Conservation (phyloP, 1,139 yeast species). For the Yamadazyma mexicana region DNA sequence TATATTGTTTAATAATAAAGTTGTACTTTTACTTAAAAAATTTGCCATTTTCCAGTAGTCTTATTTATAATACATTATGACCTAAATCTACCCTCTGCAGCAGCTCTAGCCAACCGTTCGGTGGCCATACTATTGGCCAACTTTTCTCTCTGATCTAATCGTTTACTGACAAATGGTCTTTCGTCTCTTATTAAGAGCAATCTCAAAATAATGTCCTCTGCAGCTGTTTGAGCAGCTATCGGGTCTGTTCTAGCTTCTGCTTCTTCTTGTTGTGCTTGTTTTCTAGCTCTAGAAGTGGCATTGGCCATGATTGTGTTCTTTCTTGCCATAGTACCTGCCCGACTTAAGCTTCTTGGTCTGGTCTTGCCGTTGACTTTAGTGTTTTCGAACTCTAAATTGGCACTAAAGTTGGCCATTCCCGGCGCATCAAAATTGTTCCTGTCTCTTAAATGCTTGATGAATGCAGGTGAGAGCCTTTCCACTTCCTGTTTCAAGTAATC, state of each 20-base stretch:
- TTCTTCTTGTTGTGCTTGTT: conserved; percentile 50
- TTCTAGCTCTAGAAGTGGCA: conserved; percentile 64
- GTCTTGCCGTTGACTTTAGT: conserved; percentile 4
- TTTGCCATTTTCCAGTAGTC: neutral
- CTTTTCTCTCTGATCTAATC: conserved; percentile 62
- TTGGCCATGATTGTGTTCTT: conserved; percentile 71
- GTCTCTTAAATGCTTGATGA: conserved; percentile 47
- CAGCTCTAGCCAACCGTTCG: conserved; percentile 51
- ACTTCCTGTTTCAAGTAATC: conserved; percentile 56
- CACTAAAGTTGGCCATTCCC: neutral
- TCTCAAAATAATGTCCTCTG: conserved; percentile 69
- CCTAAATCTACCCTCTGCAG: conserved; percentile 40
- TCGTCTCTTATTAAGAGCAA: conserved; percentile 50
- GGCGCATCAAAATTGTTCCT: conserved; percentile 34
- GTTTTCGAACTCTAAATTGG: conserved; percentile 6
- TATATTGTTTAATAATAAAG: neutral
- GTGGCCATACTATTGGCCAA: conserved; percentile 65
- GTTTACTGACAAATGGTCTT: conserved; percentile 47
- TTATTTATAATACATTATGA: conserved; percentile 1
- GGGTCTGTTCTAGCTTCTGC: conserved; percentile 56
- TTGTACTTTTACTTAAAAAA: conserved; percentile 3
- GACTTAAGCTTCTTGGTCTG: conserved; percentile 26
- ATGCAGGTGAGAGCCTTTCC: conserved; percentile 56
- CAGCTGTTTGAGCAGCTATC: conserved; percentile 53
- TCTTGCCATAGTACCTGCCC: conserved; percentile 61